Conservation (phyloP, 208 protist species). For the Acanthamoeba polyphaga region DNA sequence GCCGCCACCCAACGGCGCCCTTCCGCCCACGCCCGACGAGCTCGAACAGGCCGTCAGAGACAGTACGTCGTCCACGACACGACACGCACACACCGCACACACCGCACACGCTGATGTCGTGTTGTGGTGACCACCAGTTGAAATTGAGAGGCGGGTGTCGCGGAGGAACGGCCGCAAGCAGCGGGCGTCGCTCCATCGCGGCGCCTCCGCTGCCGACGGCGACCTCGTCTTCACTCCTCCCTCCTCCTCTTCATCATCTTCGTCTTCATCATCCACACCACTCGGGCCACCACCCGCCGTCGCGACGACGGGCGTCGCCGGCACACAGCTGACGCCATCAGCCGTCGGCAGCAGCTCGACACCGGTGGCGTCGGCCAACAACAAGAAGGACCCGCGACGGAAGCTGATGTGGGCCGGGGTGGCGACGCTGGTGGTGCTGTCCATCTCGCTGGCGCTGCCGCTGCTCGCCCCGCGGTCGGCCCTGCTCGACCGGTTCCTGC, state of each 20-base stretch:
- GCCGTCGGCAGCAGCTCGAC: neutral
- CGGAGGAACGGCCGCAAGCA: neutral
- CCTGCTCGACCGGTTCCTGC: neutral
- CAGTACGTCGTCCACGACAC: neutral
- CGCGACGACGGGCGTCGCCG: neutral
- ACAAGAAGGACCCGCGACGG: neutral
- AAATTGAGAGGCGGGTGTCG: neutral
- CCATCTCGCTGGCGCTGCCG: conserved; percentile 28
- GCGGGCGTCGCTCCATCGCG: neutral
- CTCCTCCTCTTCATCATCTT: neutral
- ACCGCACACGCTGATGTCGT: neutral
- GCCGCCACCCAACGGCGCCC: neutral
- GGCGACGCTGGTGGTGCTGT: neutral
- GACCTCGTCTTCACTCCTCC: no score
- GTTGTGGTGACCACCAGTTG: neutral
- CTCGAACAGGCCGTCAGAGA: conserved; percentile 4
- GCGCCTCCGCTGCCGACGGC: no score
- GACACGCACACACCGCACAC: no score
- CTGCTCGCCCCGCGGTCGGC: conserved; percentile 3
- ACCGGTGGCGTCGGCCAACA: neutral
- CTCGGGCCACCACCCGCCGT: neutral
- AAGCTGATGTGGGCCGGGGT: conserved; percentile 23
- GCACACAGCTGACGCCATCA: neutral
- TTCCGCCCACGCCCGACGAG: neutral
- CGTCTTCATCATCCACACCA: neutral